These are phyloP conservation scores for Aspergillus egyptiacus DNA, from an alignment of 495 filamentous ascomycete species.

Conservation along the genomic window DNA sequence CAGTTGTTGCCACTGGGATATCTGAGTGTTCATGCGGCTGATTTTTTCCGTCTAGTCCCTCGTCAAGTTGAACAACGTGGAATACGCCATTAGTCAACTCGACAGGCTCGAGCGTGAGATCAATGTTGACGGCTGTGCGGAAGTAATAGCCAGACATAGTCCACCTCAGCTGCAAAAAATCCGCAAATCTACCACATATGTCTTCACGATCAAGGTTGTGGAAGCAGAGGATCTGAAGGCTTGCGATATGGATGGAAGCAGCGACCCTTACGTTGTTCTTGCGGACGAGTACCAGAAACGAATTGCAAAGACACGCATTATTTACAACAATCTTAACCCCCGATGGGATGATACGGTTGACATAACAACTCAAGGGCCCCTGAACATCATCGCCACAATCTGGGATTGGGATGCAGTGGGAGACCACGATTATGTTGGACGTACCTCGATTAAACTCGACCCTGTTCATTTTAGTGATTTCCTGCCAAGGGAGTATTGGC, in stretches of 20 bases:
- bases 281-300: slow-evolving; percentile 97
- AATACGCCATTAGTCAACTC: slow-evolving; percentile 83
- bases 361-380: slow-evolving; percentile 82
- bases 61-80: slow-evolving; percentile 96
- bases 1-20: background rate
- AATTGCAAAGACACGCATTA: slow-evolving; percentile 88
- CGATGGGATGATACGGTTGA: slow-evolving; percentile 97
- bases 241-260: slow-evolving; percentile 88
- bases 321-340: slow-evolving; percentile 87
- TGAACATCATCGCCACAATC: slow-evolving; percentile 93
- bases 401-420: slow-evolving; percentile 99
- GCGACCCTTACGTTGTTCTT: slow-evolving; percentile 96
- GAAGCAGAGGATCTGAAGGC: slow-evolving; percentile 98
- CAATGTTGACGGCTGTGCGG: slow-evolving; percentile 90
- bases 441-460: slow-evolving; percentile 91
- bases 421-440: slow-evolving; percentile 94
- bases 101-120: slow-evolving; percentile 85
- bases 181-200: slow-evolving; percentile 70
- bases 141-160: slow-evolving; percentile 62
- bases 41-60: slow-evolving; percentile 60
- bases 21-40: slow-evolving; percentile 2
- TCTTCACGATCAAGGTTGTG: slow-evolving; percentile 98
- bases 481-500: slow-evolving; percentile 90
- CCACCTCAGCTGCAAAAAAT: slow-evolving; percentile 51
- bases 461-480: slow-evolving; percentile 94